phyloP scores from a whole-genome alignment of 352 stramenopile genomes.

The Phytophthora megakarya region DNA sequence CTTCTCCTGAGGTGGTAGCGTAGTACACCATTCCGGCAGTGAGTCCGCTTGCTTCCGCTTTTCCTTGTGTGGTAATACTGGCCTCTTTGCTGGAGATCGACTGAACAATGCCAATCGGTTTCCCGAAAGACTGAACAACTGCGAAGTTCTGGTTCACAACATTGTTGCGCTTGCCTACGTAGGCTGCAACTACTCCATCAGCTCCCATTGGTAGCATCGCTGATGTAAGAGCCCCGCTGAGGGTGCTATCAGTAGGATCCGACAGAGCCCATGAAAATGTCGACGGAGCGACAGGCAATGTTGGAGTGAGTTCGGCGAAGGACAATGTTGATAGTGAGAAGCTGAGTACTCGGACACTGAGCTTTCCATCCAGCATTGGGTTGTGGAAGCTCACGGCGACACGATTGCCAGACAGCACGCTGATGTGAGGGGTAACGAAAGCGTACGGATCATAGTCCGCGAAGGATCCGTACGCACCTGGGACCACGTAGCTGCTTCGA shows the following conservation, averaged over 20 bases:
- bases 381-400: slow-evolving; percentile 74
- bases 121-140: slow-evolving; percentile 50
- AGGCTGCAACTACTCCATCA: slow-evolving; percentile 53
- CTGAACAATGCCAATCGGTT: slow-evolving; percentile 53
- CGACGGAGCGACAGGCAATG: slow-evolving; percentile 42
- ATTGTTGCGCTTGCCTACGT: slow-evolving; percentile 46
- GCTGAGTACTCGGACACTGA: slow-evolving; percentile 52
- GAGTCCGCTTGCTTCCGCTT: slow-evolving; percentile 26
- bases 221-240: slow-evolving; percentile 45
- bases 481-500: slow-evolving; percentile 51
- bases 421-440: slow-evolving; percentile 38
- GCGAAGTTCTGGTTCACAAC: slow-evolving; percentile 46
- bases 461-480: slow-evolving; percentile 47
- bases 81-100: slow-evolving; percentile 34
- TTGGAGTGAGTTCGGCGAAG: slow-evolving; percentile 55
- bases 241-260: not conserved
- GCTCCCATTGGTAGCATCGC: slow-evolving; percentile 47
- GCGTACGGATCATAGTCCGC: slow-evolving; percentile 41
- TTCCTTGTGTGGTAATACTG: slow-evolving; percentile 34
- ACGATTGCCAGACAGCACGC: slow-evolving; percentile 50
- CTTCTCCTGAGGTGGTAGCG: slow-evolving; percentile 53
- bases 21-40: slow-evolving; percentile 51
- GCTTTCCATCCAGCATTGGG: slow-evolving; percentile 44
- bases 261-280: slow-evolving; percentile 42
- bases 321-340: slow-evolving; percentile 48